Evolutionary conservation across 805 yeast genomes (phyloP).

Genomic region (Metschnikowia noctiluminum): DNA sequence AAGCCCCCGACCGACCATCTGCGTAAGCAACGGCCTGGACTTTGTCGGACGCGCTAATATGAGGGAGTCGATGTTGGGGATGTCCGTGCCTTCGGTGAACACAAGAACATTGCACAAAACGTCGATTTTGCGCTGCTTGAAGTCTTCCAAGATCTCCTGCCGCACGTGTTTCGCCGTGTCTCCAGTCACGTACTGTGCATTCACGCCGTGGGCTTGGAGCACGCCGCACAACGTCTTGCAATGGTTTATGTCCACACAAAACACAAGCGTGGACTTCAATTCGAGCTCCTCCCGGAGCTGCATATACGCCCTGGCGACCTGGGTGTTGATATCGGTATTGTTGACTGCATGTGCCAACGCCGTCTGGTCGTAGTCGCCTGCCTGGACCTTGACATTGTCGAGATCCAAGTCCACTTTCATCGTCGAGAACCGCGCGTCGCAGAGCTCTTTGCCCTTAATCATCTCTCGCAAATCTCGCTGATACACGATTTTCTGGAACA

Average conservation of each 20-base stretch:
- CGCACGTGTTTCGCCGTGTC: conserved; percentile 54
- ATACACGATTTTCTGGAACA: conserved; percentile 72
- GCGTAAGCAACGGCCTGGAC: conserved; percentile 67
- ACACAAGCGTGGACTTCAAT: conserved; percentile 65
- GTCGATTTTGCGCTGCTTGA: conserved; percentile 57
- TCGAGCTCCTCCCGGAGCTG: conserved; percentile 29
- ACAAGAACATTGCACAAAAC: conserved; percentile 86
- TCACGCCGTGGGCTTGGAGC: conserved; percentile 58
- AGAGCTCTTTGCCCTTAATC: conserved; percentile 66
- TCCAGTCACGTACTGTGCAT: conserved; percentile 71
- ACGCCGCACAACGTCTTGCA: conserved; percentile 49
- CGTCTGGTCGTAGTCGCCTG: conserved; percentile 53
- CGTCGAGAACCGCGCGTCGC: conserved; percentile 63
- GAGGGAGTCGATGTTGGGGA: conserved; percentile 82
- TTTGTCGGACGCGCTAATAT: conserved; percentile 77
- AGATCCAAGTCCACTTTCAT: conserved; percentile 50
- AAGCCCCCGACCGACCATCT: conserved; percentile 91
- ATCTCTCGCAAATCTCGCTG: conserved; percentile 63
- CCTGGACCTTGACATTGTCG: conserved; percentile 23
- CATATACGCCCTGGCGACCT: conserved; percentile 54
- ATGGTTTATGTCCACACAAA: conserved; percentile 74
- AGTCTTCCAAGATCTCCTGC: conserved; percentile 49
- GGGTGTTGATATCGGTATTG: conserved; percentile 48
- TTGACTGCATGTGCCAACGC: conserved; percentile 56
- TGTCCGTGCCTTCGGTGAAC: conserved; percentile 92